Percentiles rank a stretch among this genome's conserved stretches.
phyloP scores from a whole-genome alignment of 495 filamentous ascomycete species.

The Copromyces sp. region DNA sequence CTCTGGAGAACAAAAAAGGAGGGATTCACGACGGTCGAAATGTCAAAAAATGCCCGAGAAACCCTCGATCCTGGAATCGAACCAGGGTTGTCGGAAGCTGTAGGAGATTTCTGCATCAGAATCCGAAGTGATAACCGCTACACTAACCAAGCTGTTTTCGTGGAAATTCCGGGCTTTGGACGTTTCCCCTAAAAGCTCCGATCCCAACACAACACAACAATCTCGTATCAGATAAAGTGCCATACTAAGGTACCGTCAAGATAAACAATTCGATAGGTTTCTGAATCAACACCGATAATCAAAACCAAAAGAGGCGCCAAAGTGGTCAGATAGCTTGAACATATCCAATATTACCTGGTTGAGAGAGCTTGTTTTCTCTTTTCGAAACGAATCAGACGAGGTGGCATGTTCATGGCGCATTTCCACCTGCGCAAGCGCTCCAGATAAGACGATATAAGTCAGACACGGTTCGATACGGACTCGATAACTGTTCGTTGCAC shows the following conservation, averaged over 20 bases:
- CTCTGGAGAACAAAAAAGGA: background rate
- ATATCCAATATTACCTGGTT: background rate
- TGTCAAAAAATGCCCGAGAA: background rate
- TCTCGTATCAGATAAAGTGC: background rate
- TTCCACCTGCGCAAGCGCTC: background rate
- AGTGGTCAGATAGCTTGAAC: background rate
- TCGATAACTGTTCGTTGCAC: no score
- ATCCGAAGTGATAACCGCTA: constrained; percentile 1
- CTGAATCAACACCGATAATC: background rate
- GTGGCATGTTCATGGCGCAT: background rate
- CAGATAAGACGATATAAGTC: background rate
- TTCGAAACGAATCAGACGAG: background rate
- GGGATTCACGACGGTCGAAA: background rate
- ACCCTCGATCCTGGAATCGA: background rate
- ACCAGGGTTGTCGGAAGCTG: background rate
- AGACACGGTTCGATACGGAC: background rate
- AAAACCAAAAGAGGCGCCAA: background rate
- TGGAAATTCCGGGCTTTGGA: background rate
- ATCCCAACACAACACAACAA: background rate
- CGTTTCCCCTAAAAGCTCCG: background rate
- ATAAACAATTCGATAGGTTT: background rate
- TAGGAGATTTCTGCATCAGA: background rate
- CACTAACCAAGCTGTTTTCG: background rate
- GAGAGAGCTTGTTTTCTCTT: background rate
- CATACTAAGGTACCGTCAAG: background rate